Conservation (phyloP, 179 eudicot species). For the Spergularia azorica region DNA sequence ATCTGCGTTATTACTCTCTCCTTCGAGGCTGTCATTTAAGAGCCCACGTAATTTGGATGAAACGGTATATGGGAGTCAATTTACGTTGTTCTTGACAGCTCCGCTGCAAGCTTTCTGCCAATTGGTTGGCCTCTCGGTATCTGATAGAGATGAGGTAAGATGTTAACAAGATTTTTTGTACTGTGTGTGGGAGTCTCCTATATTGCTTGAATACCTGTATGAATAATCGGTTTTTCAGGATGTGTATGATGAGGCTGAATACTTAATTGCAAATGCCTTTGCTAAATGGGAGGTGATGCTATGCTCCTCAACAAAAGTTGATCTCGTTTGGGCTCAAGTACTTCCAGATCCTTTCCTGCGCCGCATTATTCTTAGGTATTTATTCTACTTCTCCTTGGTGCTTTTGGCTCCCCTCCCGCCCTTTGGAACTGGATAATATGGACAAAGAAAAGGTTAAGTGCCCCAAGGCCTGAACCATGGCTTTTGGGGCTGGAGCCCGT, state of each 20-base stretch:
- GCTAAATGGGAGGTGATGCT: slow-evolving; percentile 90
- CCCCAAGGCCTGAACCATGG: neutral
- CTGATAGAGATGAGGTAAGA: slow-evolving; percentile 58
- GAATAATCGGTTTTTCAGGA: slow-evolving; percentile 51
- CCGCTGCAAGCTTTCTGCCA: slow-evolving; percentile 90
- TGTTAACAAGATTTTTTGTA: slow-evolving; percentile 3
- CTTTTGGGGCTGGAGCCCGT: neutral
- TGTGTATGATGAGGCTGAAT: slow-evolving; percentile 61
- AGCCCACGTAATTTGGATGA: slow-evolving; percentile 38
- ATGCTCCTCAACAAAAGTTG: slow-evolving; percentile 69
- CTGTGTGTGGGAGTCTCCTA: no score
- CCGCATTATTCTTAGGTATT: slow-evolving; percentile 85
- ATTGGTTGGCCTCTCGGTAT: slow-evolving; percentile 60
- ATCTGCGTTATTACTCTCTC: slow-evolving; percentile 82
- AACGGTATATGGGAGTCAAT: slow-evolving; percentile 72
- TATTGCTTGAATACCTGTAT: slow-evolving; percentile 7
- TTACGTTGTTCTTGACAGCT: slow-evolving; percentile 81
- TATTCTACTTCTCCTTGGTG: neutral
- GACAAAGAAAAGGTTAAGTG: slow-evolving; percentile 5
- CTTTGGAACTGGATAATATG: neutral
- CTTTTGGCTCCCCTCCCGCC: neutral
- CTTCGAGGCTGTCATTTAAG: slow-evolving; percentile 65
- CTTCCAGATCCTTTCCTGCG: slow-evolving; percentile 83
- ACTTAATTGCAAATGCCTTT: slow-evolving; percentile 59
- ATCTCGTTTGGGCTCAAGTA: slow-evolving; percentile 94